Evolutionary conservation across 2,329 filamentous ascomycete species (phyloP).

Genomic region (Sarocladium kiliense): DNA sequence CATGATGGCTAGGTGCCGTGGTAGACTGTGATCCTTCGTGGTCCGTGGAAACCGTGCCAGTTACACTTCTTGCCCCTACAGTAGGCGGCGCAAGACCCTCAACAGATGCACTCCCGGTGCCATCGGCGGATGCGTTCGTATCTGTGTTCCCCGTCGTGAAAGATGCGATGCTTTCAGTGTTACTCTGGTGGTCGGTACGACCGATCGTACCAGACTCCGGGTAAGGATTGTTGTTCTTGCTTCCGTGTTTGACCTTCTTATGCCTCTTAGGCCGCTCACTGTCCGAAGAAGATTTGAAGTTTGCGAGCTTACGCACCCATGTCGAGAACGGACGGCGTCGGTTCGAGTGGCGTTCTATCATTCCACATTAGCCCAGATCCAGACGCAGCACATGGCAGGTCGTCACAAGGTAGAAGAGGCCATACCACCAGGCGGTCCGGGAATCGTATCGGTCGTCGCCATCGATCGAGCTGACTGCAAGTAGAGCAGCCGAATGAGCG

Average conservation of each 20-base stretch:
- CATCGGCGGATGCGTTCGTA: constrained; percentile 46
- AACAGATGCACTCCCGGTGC: constrained; percentile 55
- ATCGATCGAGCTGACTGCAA: neutral
- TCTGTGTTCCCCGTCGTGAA: constrained; percentile 52
- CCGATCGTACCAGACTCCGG: constrained; percentile 66
- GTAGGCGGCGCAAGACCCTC: constrained; percentile 54
- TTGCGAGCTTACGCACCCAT: constrained; percentile 91
- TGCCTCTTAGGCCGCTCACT: constrained; percentile 40
- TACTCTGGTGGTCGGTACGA: constrained; percentile 18
- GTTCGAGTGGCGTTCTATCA: constrained; percentile 57
- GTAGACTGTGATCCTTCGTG: constrained; percentile 71
- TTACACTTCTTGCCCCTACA: constrained; percentile 65
- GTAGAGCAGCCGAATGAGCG: too few relatives aligned
- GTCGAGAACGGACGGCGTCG: constrained; percentile 83
- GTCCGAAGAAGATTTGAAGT: constrained; percentile 71
- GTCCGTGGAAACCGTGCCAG: constrained; percentile 80
- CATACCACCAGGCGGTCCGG: constrained; percentile 5
- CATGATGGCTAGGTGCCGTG: constrained; percentile 67
- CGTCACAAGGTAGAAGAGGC: neutral
- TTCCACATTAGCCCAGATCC: constrained; percentile 21
- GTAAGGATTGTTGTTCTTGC: constrained; percentile 85
- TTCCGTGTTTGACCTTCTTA: constrained; percentile 47
- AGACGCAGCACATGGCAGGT: too few relatives aligned
- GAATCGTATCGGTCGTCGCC: constrained; percentile 11
- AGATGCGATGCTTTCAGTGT: constrained; percentile 45